A percentile compares a stretch with the other conserved stretches of the same genome.
Conservation (phyloP, 805 yeast species). For the Ogataea degrootiae region DNA sequence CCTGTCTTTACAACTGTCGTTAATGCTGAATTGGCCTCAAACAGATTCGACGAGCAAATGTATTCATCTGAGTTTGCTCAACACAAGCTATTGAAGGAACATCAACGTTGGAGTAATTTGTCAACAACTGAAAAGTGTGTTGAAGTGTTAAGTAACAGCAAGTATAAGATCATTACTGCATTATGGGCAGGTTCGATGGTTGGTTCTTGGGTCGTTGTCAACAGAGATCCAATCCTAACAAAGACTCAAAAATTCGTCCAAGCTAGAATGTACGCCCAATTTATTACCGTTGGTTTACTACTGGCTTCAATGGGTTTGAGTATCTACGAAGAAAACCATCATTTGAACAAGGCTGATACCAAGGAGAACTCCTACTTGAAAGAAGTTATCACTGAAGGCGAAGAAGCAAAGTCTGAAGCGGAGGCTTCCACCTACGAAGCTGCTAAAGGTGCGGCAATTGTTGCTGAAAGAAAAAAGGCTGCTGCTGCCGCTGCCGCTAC, state of each 20-base stretch:
- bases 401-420: not conserved
- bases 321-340: slow-evolving; percentile 58
- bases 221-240: slow-evolving; percentile 70
- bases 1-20: slow-evolving; percentile 59
- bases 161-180: slow-evolving; percentile 62
- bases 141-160: slow-evolving; percentile 47
- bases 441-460: slow-evolving; percentile 1
- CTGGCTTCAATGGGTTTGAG: slow-evolving; percentile 65
- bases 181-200: slow-evolving; percentile 79
- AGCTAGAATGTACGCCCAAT: slow-evolving; percentile 90
- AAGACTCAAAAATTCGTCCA: slow-evolving; percentile 77
- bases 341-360: slow-evolving; percentile 31
- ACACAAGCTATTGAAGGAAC: slow-evolving; percentile 40
- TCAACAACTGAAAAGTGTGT: slow-evolving; percentile 45
- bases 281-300: slow-evolving; percentile 65
- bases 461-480: no score
- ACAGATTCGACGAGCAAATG: slow-evolving; percentile 55
- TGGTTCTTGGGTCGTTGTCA: slow-evolving; percentile 72
- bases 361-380: slow-evolving; percentile 42
- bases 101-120: slow-evolving; percentile 47
- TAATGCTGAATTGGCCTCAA: slow-evolving; percentile 67
- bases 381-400: slow-evolving; percentile 26
- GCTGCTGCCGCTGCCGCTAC: no score
- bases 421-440: not conserved
- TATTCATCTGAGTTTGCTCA: slow-evolving; percentile 46